Conservation (phyloP, 83 land plant species). For the Diphasiastrum complanatum region DNA sequence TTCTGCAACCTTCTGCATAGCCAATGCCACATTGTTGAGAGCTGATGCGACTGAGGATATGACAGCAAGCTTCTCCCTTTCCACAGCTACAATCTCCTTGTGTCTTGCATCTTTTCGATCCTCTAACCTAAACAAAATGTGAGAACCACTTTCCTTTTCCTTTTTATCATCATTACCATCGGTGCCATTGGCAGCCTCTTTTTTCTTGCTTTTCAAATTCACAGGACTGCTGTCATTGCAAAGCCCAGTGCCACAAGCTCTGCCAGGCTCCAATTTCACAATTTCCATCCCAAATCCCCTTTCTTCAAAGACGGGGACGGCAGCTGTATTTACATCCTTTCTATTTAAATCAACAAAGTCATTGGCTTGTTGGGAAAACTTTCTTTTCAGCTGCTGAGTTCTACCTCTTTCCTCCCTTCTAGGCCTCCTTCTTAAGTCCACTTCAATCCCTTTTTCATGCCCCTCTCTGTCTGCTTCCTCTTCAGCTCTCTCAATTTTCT, state of each 20-base stretch:
- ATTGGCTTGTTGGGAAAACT: no score
- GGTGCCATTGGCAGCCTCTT: background rate
- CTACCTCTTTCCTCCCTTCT: background rate
- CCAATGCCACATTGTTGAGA: constrained; percentile 10
- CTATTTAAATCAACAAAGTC: no score
- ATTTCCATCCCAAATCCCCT: no score
- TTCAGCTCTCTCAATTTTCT: background rate
- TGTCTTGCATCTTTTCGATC: constrained; percentile 13
- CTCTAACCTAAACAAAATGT: background rate
- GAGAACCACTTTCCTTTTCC: background rate
- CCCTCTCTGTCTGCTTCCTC: background rate
- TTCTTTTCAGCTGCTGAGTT: no score
- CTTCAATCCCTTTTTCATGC: background rate
- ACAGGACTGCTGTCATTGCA: no score
- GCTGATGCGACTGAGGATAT: constrained; percentile 10
- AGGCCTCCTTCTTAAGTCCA: background rate
- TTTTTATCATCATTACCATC: background rate
- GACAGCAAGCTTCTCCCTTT: constrained; percentile 4
- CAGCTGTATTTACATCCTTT: no score
- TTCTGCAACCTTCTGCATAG: constrained; percentile 6
- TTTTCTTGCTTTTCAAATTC: no score
- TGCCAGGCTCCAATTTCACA: no score
- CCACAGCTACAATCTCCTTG: background rate
- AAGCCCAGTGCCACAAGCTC: no score
- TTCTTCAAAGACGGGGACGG: no score